Base-by-base conservation (phyloP, 176 grass and related monocot species). In the Carex myosuroides region DNA sequence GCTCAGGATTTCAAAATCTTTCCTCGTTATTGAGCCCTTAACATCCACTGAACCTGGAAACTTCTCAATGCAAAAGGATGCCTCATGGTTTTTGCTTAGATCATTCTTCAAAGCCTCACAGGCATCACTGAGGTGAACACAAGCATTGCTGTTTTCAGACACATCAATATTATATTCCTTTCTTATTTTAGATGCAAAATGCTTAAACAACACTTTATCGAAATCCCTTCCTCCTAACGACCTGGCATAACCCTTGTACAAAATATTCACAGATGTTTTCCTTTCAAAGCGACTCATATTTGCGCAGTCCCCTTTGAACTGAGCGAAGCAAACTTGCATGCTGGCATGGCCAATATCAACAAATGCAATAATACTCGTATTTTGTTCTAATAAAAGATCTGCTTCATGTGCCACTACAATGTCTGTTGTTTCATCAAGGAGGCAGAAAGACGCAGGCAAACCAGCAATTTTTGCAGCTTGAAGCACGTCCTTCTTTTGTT, bases 161-260 rank as follows among this genome's bases (percentile, higher is more conserved):
- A 97, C 90, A 60, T 97, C 87, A 70, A 97, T 90, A 13, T 90
- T 94, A 0, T 94, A 90, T 7, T 94, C 90, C 2, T 86, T 88
- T 12, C 84, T 94, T 16, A 94, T 94, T 48, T 94, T 97, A 0
- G 80, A 65, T 0, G 85, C 94, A 16, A 97, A 94, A 67, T 67
- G 13, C 13, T 35, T 67, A 3, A 67, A 67, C 30, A 67, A 14
- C 3, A 16, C 30, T 32, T 91, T 91, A 85, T 93, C 94, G 56
- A 94, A 97, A 41, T 93, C 92, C 50, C 91, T 92, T 55, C 94
- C 94, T 0, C 94, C 94, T 33, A 97, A 88, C 20, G 90, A 97
- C 0, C 59, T 50, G 68, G 91, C 94, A 90, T 92, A 94, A 16
- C 89, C 44, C 66, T 92, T 89, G 0, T 85, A 92, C 13, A 94